Evolutionary conservation across 2,329 filamentous ascomycete species (phyloP), one percentile per base, ranked within the genome.

Genomic region (Gaeumannomyces tritici): DNA sequence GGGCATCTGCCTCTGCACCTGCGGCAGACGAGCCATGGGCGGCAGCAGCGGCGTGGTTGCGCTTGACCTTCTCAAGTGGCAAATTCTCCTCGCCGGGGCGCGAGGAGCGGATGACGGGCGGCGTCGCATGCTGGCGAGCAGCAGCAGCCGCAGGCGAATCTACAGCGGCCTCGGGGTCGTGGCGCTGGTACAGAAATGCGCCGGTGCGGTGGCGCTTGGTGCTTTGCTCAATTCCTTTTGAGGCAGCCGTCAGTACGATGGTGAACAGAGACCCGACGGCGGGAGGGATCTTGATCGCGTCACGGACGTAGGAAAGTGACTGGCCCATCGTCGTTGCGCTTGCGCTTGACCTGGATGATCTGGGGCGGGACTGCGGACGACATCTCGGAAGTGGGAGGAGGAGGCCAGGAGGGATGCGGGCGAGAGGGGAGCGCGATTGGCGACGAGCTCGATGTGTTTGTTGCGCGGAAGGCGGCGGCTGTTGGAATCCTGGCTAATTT

Each of bases 341-440:
- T 86, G 69, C 83, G 82, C 77, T 86, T 86, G 66, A 86, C 80
- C 63, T 81, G 80, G 71, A 86, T 86, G 59, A 83, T 74, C 64
- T 83, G 79, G 29, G 83, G 83, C 28, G 83, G 83, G 4, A 83
- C 74, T 42, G 35, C 35, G 35, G 35, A 42, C 59, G 83, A 83
- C 83, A 85, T 85, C 60, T 31, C 59, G 55, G 28, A 28, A 26
- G 29, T 3, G 18, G 29, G 28, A 24, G 57, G 28, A 24, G 57
- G 57, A 26, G 35, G 11, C 35, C 35, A 42, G 35, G 18, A 42
- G 13, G 12, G 35, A 15, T 42, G 35, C 35, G 35, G 13, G 35
- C 35, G 15, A 42, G 35, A 15, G 13, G 13, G 35, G 15, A 35
- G 35, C 35, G 35, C 35, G 35, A 42, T 15, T 42, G 35, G 15